Base-by-base conservation (phyloP, 2,329 filamentous ascomycete species). In the Ramularia endophylla region DNA sequence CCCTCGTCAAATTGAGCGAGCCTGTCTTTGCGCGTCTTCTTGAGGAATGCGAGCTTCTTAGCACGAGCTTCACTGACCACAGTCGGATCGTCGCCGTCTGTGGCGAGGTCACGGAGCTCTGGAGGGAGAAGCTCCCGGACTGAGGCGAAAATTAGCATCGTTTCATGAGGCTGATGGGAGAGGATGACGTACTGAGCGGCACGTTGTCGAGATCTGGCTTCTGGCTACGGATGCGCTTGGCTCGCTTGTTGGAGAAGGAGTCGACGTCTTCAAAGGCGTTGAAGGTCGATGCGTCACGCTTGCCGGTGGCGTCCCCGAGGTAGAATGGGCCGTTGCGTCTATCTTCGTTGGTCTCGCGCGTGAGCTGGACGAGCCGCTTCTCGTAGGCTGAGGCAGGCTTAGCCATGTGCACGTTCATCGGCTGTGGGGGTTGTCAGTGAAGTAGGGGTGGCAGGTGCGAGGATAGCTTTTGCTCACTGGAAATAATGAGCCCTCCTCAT, bases 271-370 rank as follows among this genome's bases (percentile, higher is more conserved):
- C 75, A 9, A 77, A 64, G 0, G 73, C 73, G 47, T 77, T 76
- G 74, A 75, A 79, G 44, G 76, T 71, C 2, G 63, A 56, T 30
- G 69, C 71, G 0, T 70, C 70, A 51, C 76, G 77, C 5, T 61
- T 67, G 48, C 74, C 66, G 5, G 60, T 65, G 12, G 31, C 38
- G 36, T 53, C 46, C 22, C 22, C 22, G 45, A 50, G 43, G 39
- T 48, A 54, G 41, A 50, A 44, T 18, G 49, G 47, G 8, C 51
- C 45, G 15, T 47, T 47, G 19, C 49, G 51, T 39, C 42, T 44
- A 11, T 40, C 41, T 12, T 16, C 36, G 31, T 40, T 41, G 27
- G 47, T 45, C 20, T 44, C 30, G 28, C 51, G 49, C 16, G 25
- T 43, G 16, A 30, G 30, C 37, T 31, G 22, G 13, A 51, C 41